A percentile compares a stretch with the other conserved stretches of the same genome.
Conservation (phyloP, 305 asterid genomes). For the Solanum hybrid region DNA sequence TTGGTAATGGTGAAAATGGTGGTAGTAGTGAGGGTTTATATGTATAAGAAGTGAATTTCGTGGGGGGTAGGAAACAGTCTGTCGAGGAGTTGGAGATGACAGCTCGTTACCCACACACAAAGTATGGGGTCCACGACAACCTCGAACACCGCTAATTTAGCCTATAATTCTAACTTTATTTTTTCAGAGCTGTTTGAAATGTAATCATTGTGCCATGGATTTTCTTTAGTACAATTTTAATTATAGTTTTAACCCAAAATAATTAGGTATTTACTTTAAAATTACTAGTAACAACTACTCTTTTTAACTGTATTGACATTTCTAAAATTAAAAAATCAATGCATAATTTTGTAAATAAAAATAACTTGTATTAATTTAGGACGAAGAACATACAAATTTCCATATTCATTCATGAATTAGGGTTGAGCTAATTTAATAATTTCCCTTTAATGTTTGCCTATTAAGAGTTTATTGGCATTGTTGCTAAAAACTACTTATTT, state of each 20-base stretch:
- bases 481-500: too few species aligned
- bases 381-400: background rate
- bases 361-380: background rate
- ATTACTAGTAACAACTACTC: background rate
- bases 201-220: slow-evolving; percentile 4
- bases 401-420: background rate
- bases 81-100: slow-evolving; percentile 4
- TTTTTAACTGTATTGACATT: background rate
- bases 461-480: background rate
- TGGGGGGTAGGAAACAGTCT: background rate
- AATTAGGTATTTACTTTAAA: background rate
- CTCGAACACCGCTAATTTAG: slow-evolving; percentile 5
- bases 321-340: background rate
- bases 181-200: background rate
- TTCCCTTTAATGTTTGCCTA: background rate
- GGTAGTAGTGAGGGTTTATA: background rate
- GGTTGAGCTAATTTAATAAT: background rate
- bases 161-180: background rate
- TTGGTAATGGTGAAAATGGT: background rate
- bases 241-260: background rate
- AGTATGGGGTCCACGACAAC: slow-evolving; percentile 5
- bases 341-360: background rate
- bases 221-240: background rate
- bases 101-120: background rate
- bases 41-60: background rate